phyloP scores from a whole-genome alignment of 169 alveolate genomes.

The Besnoitia besnoiti region DNA sequence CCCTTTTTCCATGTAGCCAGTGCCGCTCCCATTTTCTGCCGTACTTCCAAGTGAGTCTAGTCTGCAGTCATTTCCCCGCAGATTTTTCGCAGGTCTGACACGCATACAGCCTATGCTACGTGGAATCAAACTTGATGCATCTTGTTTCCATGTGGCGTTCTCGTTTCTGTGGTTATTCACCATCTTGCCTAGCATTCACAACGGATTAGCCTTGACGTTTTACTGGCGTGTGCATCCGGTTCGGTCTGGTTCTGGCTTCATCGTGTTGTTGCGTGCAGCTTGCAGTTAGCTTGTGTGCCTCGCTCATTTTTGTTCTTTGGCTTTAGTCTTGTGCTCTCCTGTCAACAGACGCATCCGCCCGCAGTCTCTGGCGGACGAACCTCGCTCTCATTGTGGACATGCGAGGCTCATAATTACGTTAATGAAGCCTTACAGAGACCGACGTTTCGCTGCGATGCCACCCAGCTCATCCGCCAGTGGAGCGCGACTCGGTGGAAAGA shows the following conservation, averaged over 20 bases:
- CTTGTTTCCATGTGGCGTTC: not conserved
- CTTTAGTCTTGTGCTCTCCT: not conserved
- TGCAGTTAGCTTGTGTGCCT: not conserved
- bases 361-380: not conserved
- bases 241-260: no score
- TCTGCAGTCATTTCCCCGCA: not conserved
- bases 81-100: not conserved
- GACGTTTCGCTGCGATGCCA: not conserved
- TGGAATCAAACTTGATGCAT: not conserved
- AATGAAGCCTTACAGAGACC: constrained; percentile 16
- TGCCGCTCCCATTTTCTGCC: constrained; percentile 32
- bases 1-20: constrained; percentile 19
- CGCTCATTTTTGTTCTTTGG: not conserved
- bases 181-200: no score
- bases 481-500: not conserved
- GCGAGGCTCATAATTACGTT: constrained; percentile 22
- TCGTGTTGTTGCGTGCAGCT: no score
- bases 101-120: not conserved
- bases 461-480: constrained; percentile 10
- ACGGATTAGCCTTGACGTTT: no score
- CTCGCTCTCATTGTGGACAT: not conserved
- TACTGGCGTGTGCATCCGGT: no score
- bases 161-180: not conserved
- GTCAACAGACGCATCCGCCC: constrained; percentile 8
- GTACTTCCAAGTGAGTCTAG: constrained; percentile 3